phyloP scores from a whole-genome alignment of 345 rosid species.

The Aethionema arabicum region DNA sequence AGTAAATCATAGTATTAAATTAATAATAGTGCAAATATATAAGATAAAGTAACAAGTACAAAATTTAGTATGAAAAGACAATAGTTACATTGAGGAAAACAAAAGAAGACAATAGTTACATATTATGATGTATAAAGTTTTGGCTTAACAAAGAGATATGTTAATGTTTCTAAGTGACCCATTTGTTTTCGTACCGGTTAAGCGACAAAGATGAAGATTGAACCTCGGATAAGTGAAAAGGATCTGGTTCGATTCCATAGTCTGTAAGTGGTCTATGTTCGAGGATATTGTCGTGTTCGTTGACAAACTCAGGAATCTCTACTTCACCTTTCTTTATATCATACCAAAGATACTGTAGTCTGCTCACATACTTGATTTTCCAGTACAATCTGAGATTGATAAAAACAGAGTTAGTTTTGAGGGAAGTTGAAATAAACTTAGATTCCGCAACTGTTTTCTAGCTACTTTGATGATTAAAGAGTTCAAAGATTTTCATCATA shows the following conservation, averaged over 20 bases:
- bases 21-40: too few species aligned
- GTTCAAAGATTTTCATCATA: slow-evolving; percentile 3
- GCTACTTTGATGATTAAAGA: background rate
- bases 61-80: too few species aligned
- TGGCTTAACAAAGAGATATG: slow-evolving; percentile 1
- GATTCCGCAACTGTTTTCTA: background rate
- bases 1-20: too few species aligned
- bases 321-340: slow-evolving; percentile 76
- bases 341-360: slow-evolving; percentile 84
- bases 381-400: slow-evolving; percentile 58
- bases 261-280: slow-evolving; percentile 89
- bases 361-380: slow-evolving; percentile 91
- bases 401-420: background rate
- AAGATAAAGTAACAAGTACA: too few species aligned
- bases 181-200: slow-evolving; percentile 63
- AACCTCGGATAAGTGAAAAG: slow-evolving; percentile 56
- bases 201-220: slow-evolving; percentile 54
- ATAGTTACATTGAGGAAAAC: too few species aligned
- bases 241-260: slow-evolving; percentile 94
- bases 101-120: too few species aligned
- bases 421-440: background rate
- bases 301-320: slow-evolving; percentile 86
- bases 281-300: slow-evolving; percentile 68
- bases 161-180: slow-evolving; percentile 49
- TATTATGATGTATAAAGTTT: background rate